A percentile compares a stretch with the other conserved stretches of the same genome.
Conservation (phyloP, 129 eudicot species). For the Helichrysum umbraculigerum region DNA sequence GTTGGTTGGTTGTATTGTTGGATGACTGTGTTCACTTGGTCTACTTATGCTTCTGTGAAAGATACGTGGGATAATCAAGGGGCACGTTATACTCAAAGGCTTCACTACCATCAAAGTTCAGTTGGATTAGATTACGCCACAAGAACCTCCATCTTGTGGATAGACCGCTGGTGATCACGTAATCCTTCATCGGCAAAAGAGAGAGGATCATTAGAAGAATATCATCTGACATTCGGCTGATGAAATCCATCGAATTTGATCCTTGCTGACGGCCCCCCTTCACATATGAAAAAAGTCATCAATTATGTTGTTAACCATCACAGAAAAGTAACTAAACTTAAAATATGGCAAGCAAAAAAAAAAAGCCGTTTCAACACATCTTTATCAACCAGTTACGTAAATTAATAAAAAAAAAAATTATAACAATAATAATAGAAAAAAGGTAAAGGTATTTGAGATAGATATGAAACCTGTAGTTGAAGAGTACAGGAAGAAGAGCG, state of each 20-base stretch:
- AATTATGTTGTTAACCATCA: neutral
- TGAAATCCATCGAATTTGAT: neutral
- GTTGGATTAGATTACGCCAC: constrained; percentile 28
- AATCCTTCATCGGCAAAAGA: constrained; percentile 28
- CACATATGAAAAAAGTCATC: neutral
- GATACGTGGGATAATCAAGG: too few species aligned
- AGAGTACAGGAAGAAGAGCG: too few species aligned
- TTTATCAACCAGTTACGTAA: too few species aligned
- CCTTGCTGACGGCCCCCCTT: neutral
- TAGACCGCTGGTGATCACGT: constrained; percentile 34
- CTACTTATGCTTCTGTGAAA: constrained; percentile 14
- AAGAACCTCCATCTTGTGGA: constrained; percentile 37
- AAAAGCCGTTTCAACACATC: too few species aligned
- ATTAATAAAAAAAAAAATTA: too few species aligned
- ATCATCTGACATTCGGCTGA: neutral
- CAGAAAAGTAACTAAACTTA: too few species aligned
- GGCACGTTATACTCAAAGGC: neutral
- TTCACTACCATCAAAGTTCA: constrained; percentile 31
- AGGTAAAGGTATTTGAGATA: too few species aligned
- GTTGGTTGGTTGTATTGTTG: constrained; percentile 15
- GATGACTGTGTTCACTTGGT: constrained; percentile 38
- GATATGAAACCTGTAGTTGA: too few species aligned
- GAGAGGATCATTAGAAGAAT: neutral
- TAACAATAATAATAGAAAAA: too few species aligned
- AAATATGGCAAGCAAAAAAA: too few species aligned